Base-by-base conservation (phyloP, 2,329 filamentous ascomycete genomes). In the Geosmithia flava region DNA sequence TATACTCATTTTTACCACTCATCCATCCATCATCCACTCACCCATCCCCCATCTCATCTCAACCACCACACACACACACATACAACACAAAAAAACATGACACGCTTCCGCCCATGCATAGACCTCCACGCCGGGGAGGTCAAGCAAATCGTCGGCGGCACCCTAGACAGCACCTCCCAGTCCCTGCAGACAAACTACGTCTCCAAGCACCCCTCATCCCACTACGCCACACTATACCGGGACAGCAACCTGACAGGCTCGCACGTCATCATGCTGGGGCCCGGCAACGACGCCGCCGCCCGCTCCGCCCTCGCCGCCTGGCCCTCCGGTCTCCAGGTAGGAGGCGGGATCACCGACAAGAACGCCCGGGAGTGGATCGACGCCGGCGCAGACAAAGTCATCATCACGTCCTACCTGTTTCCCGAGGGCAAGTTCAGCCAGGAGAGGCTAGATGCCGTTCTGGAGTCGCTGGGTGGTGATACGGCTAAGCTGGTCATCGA, bases 101-200 rank as follows among this genome's bases (percentile, higher is more conserved):
- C 93, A 2, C 81, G 83, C 56, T 98, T 98, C 62, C 78, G 93
- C 40, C 93, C 93, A 19, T 98, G 93, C 62, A 97, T 98, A 66
- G 93, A 98, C 68, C 78, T 98, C 47, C 93, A 98, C 66, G 84
- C 90, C n/a, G 93, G 93, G 15, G 84, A 91, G 62, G 93, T 98
- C 51, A 98, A 98, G 72, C 93, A 98, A 66, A 98, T 98, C 57
- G 90, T 98, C 41, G 93, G 93, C 56, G 91, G 93, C 51, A 97
- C 93, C 2, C 77, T 98, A 52, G 84, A 85, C 67, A 77, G 77
- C 61, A 64, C 74, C 8, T 77, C 78, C 1, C 64, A 74, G 7
- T 73, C 78, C 49, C 75, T 97, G 49, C 85, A 88, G 68, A 97
- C 91, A 45, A 98, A 98, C 67, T 90, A 88, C 69, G 84, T 95